These are phyloP conservation scores for Rosa lucieae DNA, from an alignment of 306 rosid genomes.

Conservation along the genomic window DNA sequence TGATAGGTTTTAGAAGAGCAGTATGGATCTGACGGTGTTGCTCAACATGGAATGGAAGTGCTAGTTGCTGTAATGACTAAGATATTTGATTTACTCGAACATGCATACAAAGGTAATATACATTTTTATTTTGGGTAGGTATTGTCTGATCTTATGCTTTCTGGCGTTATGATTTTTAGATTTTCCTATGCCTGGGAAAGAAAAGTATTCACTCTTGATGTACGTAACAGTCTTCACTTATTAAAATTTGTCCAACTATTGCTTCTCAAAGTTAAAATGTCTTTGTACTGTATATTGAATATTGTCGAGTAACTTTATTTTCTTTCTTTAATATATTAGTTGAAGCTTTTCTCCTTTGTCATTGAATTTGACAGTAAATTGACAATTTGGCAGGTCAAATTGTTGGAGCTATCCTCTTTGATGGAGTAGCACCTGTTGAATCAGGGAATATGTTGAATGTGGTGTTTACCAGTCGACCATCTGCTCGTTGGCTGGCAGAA, in stretches of 20 bases:
- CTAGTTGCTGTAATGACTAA: conserved; percentile 58
- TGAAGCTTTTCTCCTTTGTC: neutral
- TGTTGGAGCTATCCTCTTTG: conserved; percentile 75
- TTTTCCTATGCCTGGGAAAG: neutral
- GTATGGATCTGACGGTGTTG: conserved; percentile 50
- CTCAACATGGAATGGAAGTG: conserved; percentile 59
- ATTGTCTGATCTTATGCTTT: conserved; percentile 11
- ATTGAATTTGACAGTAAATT: conserved; percentile 22
- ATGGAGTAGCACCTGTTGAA: conserved; percentile 37
- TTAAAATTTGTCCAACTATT: neutral
- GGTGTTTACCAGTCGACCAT: conserved; percentile 43
- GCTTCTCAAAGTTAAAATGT: neutral
- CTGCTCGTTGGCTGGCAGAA: conserved; percentile 71
- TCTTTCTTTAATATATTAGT: neutral
- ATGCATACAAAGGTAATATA: conserved; percentile 65
- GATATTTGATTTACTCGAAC: conserved; percentile 60
- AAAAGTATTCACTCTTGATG: neutral
- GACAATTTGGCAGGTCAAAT: conserved; percentile 73
- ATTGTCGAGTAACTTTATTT: conserved; percentile 1
- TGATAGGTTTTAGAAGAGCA: conserved; percentile 68
- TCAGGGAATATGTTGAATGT: conserved; percentile 55
- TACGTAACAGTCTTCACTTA: no score
- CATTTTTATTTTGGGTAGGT: conserved; percentile 26
- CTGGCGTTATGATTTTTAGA: conserved; percentile 4
- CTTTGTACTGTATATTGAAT: neutral